Percentiles rank a stretch among this genome's conserved stretches.
phyloP scores from a whole-genome alignment of 495 filamentous ascomycete genomes.

The Penicillium verhagenii region DNA sequence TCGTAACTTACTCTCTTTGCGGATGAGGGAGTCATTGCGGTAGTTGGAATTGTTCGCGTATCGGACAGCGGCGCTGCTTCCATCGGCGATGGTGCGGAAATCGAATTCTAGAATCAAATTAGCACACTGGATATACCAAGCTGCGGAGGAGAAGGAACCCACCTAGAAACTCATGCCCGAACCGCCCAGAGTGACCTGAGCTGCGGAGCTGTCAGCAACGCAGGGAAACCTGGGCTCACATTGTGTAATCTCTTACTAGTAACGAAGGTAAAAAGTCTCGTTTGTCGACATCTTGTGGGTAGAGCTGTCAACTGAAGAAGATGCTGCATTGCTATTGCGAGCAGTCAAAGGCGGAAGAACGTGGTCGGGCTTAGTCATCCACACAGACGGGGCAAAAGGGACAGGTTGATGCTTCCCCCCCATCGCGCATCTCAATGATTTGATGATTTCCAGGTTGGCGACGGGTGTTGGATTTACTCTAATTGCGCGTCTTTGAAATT shows the following conservation, averaged over 20 bases:
- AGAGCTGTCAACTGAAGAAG: constrained; percentile 6
- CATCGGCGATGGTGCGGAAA: constrained; percentile 88
- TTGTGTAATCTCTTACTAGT: constrained; percentile 69
- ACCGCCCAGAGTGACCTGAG: constrained; percentile 96
- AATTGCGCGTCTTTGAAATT: constrained; percentile 28
- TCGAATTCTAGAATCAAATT: constrained; percentile 76
- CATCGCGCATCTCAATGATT: constrained; percentile 33
- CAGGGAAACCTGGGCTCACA: constrained; percentile 41
- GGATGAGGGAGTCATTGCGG: constrained; percentile 95
- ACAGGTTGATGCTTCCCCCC: constrained; percentile 40
- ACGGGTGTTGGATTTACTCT: constrained; percentile 41
- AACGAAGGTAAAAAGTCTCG: constrained; percentile 94
- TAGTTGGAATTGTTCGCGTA: constrained; percentile 99
- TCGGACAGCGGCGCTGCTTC: constrained; percentile 88
- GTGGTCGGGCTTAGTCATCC: constrained; percentile 47
- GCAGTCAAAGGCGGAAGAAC: constrained; percentile 22
- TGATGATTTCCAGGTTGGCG: constrained; percentile 42
- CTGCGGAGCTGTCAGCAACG: constrained; percentile 57
- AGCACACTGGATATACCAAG: constrained; percentile 21
- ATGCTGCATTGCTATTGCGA: constrained; percentile 5
- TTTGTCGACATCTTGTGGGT: constrained; percentile 47
- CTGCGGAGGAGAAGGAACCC: constrained; percentile 16
- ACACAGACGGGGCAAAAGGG: constrained; percentile 50
- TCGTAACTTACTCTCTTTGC: constrained; percentile 89
- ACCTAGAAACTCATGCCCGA: constrained; percentile 99